Evolutionary conservation across 345 rosid genomes (phyloP), one percentile per base, ranked within the genome.

Genomic region (Xanthoceras sorbifolium): DNA sequence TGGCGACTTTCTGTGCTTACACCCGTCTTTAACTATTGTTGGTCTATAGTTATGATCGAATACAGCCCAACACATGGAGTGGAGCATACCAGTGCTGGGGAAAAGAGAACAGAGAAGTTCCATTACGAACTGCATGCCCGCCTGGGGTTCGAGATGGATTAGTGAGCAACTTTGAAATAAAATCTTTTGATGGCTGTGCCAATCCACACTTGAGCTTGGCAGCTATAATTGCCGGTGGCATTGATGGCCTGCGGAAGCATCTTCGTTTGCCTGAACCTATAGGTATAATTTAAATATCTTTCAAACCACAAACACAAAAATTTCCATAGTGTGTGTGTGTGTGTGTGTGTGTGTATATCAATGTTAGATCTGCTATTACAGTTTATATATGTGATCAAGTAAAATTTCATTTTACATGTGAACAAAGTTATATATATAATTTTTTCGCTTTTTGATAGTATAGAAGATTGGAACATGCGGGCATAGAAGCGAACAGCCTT

Each of bases 21-120:
- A 36, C 34, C 12, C 36, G 0, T 54, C 59, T 54, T 64, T 28
- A 59, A 18, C 25, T 11, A 9, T 29, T 71, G 23, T 76, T 52
- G 20, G 23, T 72, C 18, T 82, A 48, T 65, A 96, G 99, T 82
- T 96, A 96, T 84, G 97, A 96, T 79, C 97, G 98, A 25, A 85
- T 96, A 76, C 94, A 92, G 77, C 99, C 99, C 15, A 89, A 93
- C 74, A 91, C 90, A 64, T 96, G 98, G 97, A 93, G 93, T 69
- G 99, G 98, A 76, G 99, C 99, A 73, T 96, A 87, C 76, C 91
- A 86, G n/a, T 92, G 99, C 82, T 96, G 99, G 99, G 99, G 99
- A n/a, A 91, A 87, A 66, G 98, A 96, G 82, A 96, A 93, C 83
- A 88, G 98, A 26, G 99, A 93, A 80, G 93, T 93, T 22, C 91